Conservation (phyloP, 1,284 basidiomycete genomes). For the Phenoliferia sp. region DNA sequence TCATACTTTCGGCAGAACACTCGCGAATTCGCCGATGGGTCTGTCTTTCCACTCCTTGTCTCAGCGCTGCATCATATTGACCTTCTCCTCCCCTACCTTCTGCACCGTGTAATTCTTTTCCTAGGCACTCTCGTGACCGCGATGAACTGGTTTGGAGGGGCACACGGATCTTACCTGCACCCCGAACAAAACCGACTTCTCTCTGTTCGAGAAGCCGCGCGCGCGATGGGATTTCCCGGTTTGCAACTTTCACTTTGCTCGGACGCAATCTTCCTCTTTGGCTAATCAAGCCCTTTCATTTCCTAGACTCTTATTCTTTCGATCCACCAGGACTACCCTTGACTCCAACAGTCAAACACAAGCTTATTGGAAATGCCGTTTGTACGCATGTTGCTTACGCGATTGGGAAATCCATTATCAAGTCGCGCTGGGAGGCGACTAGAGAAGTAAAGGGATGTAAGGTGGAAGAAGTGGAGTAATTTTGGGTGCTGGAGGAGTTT, state of each 20-base stretch:
- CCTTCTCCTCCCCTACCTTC: too few species aligned
- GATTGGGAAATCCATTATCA: neutral
- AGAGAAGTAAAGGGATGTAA: neutral
- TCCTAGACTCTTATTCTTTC: neutral
- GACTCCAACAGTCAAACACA: neutral
- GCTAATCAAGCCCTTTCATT: neutral
- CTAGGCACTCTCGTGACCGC: too few species aligned
- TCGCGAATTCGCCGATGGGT: too few species aligned
- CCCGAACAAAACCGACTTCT: neutral
- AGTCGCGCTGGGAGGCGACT: neutral
- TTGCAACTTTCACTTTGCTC: neutral
- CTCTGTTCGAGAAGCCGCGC: neutral
- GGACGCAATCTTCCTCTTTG: neutral
- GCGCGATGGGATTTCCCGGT: neutral
- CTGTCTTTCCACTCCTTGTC: too few species aligned
- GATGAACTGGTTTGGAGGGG: neutral
- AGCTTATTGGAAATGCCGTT: neutral
- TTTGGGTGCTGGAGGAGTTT: neutral
- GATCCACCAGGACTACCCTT: neutral
- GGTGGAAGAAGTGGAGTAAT: neutral
- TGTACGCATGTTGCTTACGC: neutral
- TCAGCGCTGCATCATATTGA: too few species aligned
- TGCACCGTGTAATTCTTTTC: too few species aligned
- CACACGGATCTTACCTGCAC: neutral
- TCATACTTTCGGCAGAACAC: too few species aligned